Base-by-base conservation (phyloP, 2,329 filamentous ascomycete genomes). In the Phaeosphaeriaceae sp. region DNA sequence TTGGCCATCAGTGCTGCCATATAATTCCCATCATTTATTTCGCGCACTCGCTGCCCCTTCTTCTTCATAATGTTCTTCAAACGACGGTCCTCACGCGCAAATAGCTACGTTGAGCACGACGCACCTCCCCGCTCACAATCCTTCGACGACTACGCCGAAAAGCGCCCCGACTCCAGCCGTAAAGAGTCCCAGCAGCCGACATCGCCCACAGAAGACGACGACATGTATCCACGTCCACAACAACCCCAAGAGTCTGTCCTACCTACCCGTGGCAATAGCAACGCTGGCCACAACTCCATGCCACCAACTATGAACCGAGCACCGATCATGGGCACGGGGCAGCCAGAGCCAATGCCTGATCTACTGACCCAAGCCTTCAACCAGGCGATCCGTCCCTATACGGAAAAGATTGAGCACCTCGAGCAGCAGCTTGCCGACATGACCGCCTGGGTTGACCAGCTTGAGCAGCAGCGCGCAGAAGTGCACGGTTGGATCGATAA, bases 401-500 rank as follows among this genome's bases (percentile, higher is more conserved):
- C 72, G n/a, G 79, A 81, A 44, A 78, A 80, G 70, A 79, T 81
- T 43, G 79, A 81, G 58, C 72, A 75, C 48, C 68, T 82, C 51
- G 79, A 81, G 69, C 72, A 64, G 50, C 77, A 82, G 71, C 70
- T 81, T 40, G 76, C 77, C 43, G 79, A 82, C 60, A 64, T 81
- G 66, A 74, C 76, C 54, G 67, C 73, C 9, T 81, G 78, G 70
- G 71, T 82, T 42, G 77, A 81, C 64, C 73, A 78, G 63, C 66
- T 82, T 54, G 79, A 82, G 68, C 69, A 74, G 54, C 77, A 81
- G 73, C 71, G 79, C 54, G 72, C 73, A 21, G 79, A 82, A 50
- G 76, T 82, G 28, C 78, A 81, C 65, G 74, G 76, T 40, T 82
- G 79, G 79, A 82, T 82, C 47, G 79, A 82, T 70, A 82, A 82